phyloP scores from a whole-genome alignment of 257 asterid species.

The Solanum appendiculatum region DNA sequence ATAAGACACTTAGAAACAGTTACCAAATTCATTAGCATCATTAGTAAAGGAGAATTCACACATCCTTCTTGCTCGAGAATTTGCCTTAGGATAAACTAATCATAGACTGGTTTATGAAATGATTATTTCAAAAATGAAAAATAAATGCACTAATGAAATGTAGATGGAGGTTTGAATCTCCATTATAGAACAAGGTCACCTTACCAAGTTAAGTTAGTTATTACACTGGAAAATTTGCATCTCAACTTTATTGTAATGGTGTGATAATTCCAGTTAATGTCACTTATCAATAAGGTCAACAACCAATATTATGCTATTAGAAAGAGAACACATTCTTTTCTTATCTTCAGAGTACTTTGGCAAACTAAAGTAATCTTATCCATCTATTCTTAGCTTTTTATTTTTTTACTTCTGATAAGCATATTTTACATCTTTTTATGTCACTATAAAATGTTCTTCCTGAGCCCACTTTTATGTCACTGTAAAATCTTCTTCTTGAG shows the following conservation, averaged over 20 bases:
- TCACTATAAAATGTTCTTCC: neutral
- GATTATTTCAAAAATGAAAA: too few relatives aligned
- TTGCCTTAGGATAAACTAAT: neutral
- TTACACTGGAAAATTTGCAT: neutral
- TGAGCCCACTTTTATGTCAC: neutral
- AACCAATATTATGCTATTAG: neutral
- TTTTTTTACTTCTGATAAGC: neutral
- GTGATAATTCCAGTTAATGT: neutral
- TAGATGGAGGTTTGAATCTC: neutral
- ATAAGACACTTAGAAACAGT: neutral
- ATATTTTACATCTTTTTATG: neutral
- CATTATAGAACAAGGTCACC: neutral
- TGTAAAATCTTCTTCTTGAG: neutral
- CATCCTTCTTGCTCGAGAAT: neutral
- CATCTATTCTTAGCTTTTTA: neutral
- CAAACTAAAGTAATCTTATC: neutral
- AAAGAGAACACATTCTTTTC: neutral
- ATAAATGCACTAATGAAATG: neutral
- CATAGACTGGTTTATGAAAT: neutral
- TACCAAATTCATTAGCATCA: neutral
- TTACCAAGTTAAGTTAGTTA: neutral
- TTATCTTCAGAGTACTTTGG: neutral
- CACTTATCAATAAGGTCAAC: neutral
- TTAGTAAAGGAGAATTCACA: neutral
- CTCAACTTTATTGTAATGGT: neutral